Conservation (phyloP, 2,329 filamentous ascomycete species). For the Colletotrichum navitas region DNA sequence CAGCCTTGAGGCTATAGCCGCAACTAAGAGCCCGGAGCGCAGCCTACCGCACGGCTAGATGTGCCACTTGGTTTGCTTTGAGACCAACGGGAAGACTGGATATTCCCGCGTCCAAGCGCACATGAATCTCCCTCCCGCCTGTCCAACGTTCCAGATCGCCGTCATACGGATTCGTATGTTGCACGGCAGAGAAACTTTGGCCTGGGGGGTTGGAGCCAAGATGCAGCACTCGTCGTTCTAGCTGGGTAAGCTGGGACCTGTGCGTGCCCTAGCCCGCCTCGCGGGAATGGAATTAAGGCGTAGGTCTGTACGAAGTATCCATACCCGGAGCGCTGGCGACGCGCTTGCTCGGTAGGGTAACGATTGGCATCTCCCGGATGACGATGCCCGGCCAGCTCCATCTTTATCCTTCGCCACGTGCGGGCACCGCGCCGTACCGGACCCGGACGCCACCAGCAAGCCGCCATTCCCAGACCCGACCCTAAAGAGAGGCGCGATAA, state of each 20-base stretch:
- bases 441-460: background rate
- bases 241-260: background rate
- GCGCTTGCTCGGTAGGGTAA: slow-evolving; percentile 21
- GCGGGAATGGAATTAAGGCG: background rate
- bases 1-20: slow-evolving; percentile 19
- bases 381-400: slow-evolving; percentile 17
- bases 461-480: background rate
- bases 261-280: slow-evolving; percentile 11
- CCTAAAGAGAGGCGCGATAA: background rate
- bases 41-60: slow-evolving; percentile 9
- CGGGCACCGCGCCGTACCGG: background rate
- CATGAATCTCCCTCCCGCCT: slow-evolving; percentile 1
- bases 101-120: slow-evolving; percentile 7
- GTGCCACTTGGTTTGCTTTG: slow-evolving; percentile 10
- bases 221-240: background rate
- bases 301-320: slow-evolving; percentile 1
- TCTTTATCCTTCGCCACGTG: slow-evolving; percentile 14
- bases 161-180: background rate
- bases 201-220: background rate
- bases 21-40: slow-evolving; percentile 17
- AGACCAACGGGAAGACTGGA: background rate
- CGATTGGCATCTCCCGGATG: slow-evolving; percentile 7
- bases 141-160: background rate
- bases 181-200: background rate
- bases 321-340: slow-evolving; percentile 10